phyloP scores from a whole-genome alignment of 345 rosid genomes.

The Arabidopsis suecica region DNA sequence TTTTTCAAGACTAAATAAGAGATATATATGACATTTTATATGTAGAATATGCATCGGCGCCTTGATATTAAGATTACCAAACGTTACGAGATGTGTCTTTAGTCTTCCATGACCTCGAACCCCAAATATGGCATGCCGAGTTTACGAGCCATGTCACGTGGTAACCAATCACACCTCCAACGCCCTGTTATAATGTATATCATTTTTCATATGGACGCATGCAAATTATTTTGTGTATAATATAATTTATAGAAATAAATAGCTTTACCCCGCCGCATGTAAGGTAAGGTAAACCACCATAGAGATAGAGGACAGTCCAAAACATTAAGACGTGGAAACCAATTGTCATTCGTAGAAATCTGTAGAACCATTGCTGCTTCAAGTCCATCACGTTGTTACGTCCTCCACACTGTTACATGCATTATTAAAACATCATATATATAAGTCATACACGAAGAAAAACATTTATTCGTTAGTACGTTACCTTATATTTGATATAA shows the following conservation, averaged over 20 bases:
- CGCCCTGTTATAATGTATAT: slow-evolving; percentile 51
- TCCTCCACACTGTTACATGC: slow-evolving; percentile 45
- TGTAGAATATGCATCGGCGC: background rate
- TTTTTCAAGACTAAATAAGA: background rate
- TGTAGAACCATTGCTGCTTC: slow-evolving; percentile 76
- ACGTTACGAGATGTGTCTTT: slow-evolving; percentile 80
- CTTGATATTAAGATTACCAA: slow-evolving; percentile 51
- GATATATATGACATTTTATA: too few species aligned
- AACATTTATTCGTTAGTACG: background rate
- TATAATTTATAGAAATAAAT: background rate
- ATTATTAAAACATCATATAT: background rate
- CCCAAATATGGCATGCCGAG: slow-evolving; percentile 92
- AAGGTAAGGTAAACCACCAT: slow-evolving; percentile 79
- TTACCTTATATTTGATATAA: slow-evolving; percentile 58
- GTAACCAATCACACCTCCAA: slow-evolving; percentile 62
- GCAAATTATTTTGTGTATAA: background rate
- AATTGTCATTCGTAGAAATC: slow-evolving; percentile 62
- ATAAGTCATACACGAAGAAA: background rate
- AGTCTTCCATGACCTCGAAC: slow-evolving; percentile 80
- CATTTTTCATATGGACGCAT: background rate
- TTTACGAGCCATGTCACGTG: slow-evolving; percentile 86
- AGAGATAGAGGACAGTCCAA: slow-evolving; percentile 55
- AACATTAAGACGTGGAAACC: slow-evolving; percentile 64
- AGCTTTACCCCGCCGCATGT: slow-evolving; percentile 82
- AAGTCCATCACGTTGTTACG: slow-evolving; percentile 80